These are phyloP conservation scores for Trichoderma guizhouense DNA, from an alignment of 2,329 filamentous ascomycete genomes.

Conservation along the genomic window DNA sequence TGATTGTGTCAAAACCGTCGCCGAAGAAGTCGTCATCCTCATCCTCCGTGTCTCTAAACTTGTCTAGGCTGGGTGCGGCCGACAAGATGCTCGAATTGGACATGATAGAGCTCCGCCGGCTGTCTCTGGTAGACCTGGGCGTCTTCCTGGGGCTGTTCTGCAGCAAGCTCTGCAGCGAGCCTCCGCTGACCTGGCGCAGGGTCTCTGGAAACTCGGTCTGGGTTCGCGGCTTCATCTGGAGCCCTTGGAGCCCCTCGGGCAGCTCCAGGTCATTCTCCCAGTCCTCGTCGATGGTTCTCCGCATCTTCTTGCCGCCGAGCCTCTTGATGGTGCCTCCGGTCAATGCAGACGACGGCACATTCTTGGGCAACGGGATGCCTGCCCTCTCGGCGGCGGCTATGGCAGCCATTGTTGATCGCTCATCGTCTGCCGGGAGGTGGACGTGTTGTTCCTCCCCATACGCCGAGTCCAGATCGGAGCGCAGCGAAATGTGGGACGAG, in stretches of 20 bases:
- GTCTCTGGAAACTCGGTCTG: conserved; percentile 62
- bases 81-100: conserved; percentile 36
- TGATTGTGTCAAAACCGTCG: conserved; percentile 64
- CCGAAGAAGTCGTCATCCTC: conserved; percentile 60
- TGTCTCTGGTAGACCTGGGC: conserved; percentile 26
- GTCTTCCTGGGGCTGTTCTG: conserved; percentile 50
- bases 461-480: conserved; percentile 75
- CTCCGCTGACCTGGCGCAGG: conserved; percentile 62
- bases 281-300: conserved; percentile 71
- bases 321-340: conserved; percentile 91
- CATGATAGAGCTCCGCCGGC: conserved; percentile 31
- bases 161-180: conserved; percentile 49
- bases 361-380: conserved; percentile 85
- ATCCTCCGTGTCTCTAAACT: conserved; percentile 61
- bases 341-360: conserved; percentile 83
- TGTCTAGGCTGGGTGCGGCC: conserved; percentile 56
- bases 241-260: conserved; percentile 53
- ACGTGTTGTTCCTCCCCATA: conserved; percentile 83
- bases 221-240: conserved; percentile 64
- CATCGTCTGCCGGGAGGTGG: conserved; percentile 78
- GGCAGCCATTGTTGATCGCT: conserved; percentile 77
- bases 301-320: conserved; percentile 71
- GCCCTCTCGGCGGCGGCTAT: conserved; percentile 83
- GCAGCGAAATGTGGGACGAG: conserved; percentile 77
- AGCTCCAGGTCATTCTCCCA: conserved; percentile 78